A percentile compares a stretch with the other conserved stretches of the same genome.
These are phyloP conservation scores for Blastocladiella emersonii DNA, from an alignment of 371 early-diverging fungal genomes.

Conservation along the genomic window DNA sequence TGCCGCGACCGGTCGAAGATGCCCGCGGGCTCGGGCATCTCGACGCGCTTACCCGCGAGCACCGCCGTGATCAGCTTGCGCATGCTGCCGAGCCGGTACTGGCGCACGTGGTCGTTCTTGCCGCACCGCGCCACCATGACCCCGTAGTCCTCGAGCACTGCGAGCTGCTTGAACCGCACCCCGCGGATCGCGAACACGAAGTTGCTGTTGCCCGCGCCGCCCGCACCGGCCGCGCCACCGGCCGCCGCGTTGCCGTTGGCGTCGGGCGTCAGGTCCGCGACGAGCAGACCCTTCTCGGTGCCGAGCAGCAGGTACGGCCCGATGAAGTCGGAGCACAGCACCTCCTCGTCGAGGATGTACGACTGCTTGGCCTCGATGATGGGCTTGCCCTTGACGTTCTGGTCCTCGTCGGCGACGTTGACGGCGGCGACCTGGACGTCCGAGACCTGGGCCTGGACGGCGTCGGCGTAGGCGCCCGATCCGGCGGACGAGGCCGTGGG, in stretches of 20 bases:
- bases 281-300: slow-evolving; percentile 29
- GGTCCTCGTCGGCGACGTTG: neutral
- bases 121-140: slow-evolving; percentile 39
- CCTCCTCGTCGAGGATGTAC: slow-evolving; percentile 21
- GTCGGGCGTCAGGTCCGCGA: slow-evolving; percentile 18
- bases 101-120: slow-evolving; percentile 35
- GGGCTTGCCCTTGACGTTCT: neutral
- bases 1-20: neutral
- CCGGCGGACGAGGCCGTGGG: neutral
- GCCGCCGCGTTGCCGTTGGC: neutral
- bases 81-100: slow-evolving; percentile 30
- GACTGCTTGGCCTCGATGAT: slow-evolving; percentile 5
- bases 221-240: neutral
- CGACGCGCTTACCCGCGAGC: neutral
- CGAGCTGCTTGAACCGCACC: slow-evolving; percentile 32
- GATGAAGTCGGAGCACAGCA: slow-evolving; percentile 7
- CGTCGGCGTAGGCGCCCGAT: neutral
- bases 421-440: neutral
- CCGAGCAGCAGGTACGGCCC: slow-evolving; percentile 29
- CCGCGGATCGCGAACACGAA: slow-evolving; percentile 27
- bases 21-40: neutral
- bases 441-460: neutral
- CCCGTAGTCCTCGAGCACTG: slow-evolving; percentile 33
- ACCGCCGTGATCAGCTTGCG: slow-evolving; percentile 22
- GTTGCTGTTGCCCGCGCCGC: slow-evolving; percentile 11